These are phyloP conservation scores for Backusella liffmaniae DNA, from an alignment of 192 early-diverging fungal genomes.

Conservation along the genomic window DNA sequence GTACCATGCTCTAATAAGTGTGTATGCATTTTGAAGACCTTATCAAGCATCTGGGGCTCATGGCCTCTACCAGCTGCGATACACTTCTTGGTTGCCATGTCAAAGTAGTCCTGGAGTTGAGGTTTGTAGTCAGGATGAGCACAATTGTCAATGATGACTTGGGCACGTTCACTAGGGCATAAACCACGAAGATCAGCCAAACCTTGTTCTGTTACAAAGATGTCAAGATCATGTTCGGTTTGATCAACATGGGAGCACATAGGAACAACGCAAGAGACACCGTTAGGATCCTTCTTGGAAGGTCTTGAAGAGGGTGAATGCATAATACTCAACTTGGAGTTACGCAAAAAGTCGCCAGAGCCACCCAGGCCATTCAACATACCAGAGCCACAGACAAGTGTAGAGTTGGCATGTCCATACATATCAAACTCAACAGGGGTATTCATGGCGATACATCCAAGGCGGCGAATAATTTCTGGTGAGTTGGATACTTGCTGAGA, in stretches of 20 bases:
- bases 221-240: constrained; percentile 43
- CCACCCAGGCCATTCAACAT: constrained; percentile 45
- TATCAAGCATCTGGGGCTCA: constrained; percentile 43
- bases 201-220: constrained; percentile 42
- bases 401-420: constrained; percentile 43
- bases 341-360: constrained; percentile 39
- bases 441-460: constrained; percentile 44
- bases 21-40: constrained; percentile 42
- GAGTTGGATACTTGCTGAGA: constrained; percentile 43
- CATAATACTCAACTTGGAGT: constrained; percentile 42
- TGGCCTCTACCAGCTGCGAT: constrained; percentile 33
- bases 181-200: constrained; percentile 41
- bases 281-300: constrained; percentile 34
- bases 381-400: constrained; percentile 36
- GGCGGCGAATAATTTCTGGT: constrained; percentile 40
- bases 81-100: constrained; percentile 34
- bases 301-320: constrained; percentile 42
- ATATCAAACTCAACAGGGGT: constrained; percentile 45
- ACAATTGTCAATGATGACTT: constrained; percentile 41
- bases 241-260: constrained; percentile 41
- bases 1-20: constrained; percentile 38
- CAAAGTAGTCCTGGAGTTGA: constrained; percentile 39
- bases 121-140: constrained; percentile 39
- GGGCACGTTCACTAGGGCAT: constrained; percentile 37
- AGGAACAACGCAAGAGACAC: constrained; percentile 39